Base-by-base conservation (phyloP, 2,329 filamentous ascomycete genomes). In the Alternaria metachromatica region DNA sequence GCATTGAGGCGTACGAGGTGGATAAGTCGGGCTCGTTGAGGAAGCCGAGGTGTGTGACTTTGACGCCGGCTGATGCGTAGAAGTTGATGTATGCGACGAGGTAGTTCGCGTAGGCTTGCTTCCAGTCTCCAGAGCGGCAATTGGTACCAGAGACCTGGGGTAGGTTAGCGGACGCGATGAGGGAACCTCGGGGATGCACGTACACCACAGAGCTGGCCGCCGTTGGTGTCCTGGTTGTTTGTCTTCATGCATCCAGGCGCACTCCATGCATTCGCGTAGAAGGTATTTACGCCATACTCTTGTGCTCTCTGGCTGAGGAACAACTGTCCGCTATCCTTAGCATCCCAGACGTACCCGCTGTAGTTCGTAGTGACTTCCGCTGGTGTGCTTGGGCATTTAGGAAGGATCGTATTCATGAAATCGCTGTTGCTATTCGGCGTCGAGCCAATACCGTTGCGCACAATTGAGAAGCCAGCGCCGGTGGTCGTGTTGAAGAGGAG, bases 201-300 rank as follows among this genome's bases (percentile, higher is more conserved):
- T 37, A 83, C 83, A 48, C 84, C 83, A 64, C 84, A 85, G 0
- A 86, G 72, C 51, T 78, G 81, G 2, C 84, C 83, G 2, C 83
- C 82, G 62, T 83, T 79, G 37, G 72, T 76, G 51, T 85, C 80
- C 55, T 81, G 76, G 4, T 73, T 72, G 58, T 85, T 85, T 6
- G 81, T 85, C 78, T 86, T 85, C 84, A 86, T 86, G 68, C 81
- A 86, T 0, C 82, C 83, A 0, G 83, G 84, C 0, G 84, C 84
- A 61, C 80, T 82, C 84, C 84, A 86, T 0, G 84, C 83, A 72
- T 86, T 81, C 2, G 80, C 82, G 64, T 85, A 84, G 63, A 85
- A 81, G 2, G 76, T 80, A 26, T 77, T 86, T 8, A 85, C 79
- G 1, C 82, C 81, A 66, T 82, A 82, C 25, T 68, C 66, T 23